Conservation (phyloP, 2,329 filamentous ascomycete genomes). For the Colletotrichum truncatum region DNA sequence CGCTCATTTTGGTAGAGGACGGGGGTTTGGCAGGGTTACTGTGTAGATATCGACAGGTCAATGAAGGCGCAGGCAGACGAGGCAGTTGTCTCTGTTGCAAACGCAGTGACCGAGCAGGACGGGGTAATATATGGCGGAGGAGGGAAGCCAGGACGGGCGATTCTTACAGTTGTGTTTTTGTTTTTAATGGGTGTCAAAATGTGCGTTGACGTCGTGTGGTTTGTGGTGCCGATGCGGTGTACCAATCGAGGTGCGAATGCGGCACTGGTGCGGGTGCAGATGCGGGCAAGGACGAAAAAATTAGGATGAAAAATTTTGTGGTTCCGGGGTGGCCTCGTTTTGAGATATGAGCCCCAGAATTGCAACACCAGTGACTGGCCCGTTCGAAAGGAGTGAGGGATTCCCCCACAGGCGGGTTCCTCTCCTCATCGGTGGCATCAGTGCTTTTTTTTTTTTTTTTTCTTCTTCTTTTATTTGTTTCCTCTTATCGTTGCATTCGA, state of each 20-base stretch:
- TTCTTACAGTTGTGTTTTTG: neutral
- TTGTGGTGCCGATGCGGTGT: neutral
- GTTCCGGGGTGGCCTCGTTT: conserved; percentile 30
- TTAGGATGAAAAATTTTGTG: conserved; percentile 24
- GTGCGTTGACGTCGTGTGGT: conserved; percentile 9
- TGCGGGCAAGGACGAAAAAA: conserved; percentile 1
- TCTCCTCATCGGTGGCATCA: neutral
- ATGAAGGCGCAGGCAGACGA: conserved; percentile 4
- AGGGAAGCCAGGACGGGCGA: conserved; percentile 17
- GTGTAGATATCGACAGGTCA: conserved; percentile 25
- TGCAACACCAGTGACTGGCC: conserved; percentile 8
- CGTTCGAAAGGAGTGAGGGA: neutral
- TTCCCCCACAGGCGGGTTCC: neutral
- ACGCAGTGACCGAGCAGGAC: conserved; percentile 1
- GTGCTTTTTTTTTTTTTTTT: neutral
- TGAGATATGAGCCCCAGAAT: conserved; percentile 15
- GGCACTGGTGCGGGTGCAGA: neutral
- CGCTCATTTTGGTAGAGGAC: conserved; percentile 53
- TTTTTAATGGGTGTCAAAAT: neutral
- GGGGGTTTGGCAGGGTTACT: conserved; percentile 17
- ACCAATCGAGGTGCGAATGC: neutral
- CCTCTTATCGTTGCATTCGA: neutral
- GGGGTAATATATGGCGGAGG: conserved; percentile 21
- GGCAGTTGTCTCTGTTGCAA: conserved; percentile 5
- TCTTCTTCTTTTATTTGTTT: neutral